Evolutionary conservation across 176 grass and related monocot species (phyloP).

Genomic region (Raddia distichophylla): DNA sequence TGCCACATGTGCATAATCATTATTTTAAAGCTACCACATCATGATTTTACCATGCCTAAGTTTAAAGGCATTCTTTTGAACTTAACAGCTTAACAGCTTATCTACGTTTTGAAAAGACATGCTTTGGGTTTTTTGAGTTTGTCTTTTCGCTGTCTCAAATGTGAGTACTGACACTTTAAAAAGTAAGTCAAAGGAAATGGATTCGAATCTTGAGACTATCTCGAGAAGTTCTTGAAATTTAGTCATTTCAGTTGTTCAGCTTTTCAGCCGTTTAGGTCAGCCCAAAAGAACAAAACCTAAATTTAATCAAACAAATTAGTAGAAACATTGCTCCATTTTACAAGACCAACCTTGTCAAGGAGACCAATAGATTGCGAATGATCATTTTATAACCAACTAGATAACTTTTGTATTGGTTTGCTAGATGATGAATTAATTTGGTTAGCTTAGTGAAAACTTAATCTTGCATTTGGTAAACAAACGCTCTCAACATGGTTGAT

Average conservation of each 20-base stretch:
- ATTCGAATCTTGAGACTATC: too few species aligned
- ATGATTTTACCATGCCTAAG: not conserved
- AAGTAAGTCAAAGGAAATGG: too few species aligned
- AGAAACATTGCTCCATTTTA: slow-evolving; percentile 8
- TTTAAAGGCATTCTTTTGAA: too few species aligned
- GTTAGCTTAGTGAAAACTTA: not conserved
- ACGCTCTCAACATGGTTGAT: not conserved
- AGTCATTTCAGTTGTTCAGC: too few species aligned
- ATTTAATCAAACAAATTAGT: not conserved
- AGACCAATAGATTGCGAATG: not conserved
- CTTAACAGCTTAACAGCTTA: too few species aligned
- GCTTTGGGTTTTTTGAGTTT: too few species aligned
- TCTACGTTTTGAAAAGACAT: too few species aligned
- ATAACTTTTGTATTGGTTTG: not conserved
- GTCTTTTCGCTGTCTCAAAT: too few species aligned
- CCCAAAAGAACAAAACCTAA: too few species aligned
- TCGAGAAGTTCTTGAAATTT: too few species aligned
- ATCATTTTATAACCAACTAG: not conserved
- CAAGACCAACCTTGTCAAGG: not conserved
- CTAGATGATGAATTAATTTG: not conserved
- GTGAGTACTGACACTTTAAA: too few species aligned
- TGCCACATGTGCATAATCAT: not conserved
- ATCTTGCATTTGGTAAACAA: not conserved
- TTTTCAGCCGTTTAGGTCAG: too few species aligned
- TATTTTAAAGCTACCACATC: not conserved